phyloP scores from a whole-genome alignment of 306 rosid species.

The Chamaecrista fasciculata region DNA sequence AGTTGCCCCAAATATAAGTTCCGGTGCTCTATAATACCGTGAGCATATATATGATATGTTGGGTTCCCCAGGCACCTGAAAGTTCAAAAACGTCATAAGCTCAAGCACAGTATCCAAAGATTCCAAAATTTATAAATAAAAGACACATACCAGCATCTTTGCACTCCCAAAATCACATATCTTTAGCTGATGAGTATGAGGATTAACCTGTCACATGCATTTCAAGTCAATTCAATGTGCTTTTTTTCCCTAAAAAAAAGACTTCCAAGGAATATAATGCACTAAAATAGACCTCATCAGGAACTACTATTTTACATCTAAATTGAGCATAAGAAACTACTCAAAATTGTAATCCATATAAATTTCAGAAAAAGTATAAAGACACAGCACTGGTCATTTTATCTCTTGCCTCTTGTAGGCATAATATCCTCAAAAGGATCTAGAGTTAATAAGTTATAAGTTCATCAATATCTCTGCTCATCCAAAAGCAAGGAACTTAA shows the following conservation, averaged over 20 bases:
- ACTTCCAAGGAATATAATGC: neutral
- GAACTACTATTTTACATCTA: neutral
- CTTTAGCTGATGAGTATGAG: constrained; percentile 84
- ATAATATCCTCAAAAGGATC: neutral
- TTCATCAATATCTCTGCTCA: neutral
- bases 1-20: constrained; percentile 97
- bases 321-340: neutral
- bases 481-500: neutral
- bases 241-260: neutral
- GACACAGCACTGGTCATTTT: neutral
- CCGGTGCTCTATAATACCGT: constrained; percentile 93
- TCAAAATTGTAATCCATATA: neutral
- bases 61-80: constrained; percentile 91
- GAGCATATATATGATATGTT: constrained; percentile 96
- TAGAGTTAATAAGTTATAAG: too few species aligned
- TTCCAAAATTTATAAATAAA: neutral
- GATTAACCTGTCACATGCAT: constrained; percentile 58
- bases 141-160: constrained; percentile 75
- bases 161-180: constrained; percentile 97
- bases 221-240: constrained; percentile 16
- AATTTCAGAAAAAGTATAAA: neutral
- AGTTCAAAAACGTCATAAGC: constrained; percentile 29
- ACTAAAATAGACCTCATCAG: neutral
- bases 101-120: neutral
- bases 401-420: neutral